Evolutionary conservation across 139 green algal species (phyloP).

Genomic region (Chlamydomonas applanata): DNA sequence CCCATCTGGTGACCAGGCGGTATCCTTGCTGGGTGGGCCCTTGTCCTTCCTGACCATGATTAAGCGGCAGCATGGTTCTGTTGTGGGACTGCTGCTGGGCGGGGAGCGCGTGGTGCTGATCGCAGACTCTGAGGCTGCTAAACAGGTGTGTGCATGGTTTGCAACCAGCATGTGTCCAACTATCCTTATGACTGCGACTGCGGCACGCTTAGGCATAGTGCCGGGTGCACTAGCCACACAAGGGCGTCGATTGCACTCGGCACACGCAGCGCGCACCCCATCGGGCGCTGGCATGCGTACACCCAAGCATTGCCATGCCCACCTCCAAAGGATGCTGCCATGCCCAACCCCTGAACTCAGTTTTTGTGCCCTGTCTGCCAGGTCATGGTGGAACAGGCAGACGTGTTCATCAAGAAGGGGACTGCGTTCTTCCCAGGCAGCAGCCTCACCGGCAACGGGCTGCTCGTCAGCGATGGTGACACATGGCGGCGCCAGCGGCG

Average conservation of each 20-base stretch:
- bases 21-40: constrained; percentile 61
- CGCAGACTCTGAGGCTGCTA: constrained; percentile 37
- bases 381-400: constrained; percentile 28
- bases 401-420: constrained; percentile 61
- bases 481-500: constrained; percentile 78
- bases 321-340: too few relatives aligned
- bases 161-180: too few relatives aligned
- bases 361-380: constrained; percentile 2
- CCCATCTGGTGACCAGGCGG: constrained; percentile 60
- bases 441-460: constrained; percentile 75
- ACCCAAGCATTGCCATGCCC: too few relatives aligned
- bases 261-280: too few relatives aligned
- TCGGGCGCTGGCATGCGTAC: too few relatives aligned
- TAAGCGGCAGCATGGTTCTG: constrained; percentile 40
- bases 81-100: constrained; percentile 74
- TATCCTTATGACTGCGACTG: too few relatives aligned
- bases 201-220: too few relatives aligned
- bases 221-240: too few relatives aligned
- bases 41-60: constrained; percentile 58
- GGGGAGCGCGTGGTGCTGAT: constrained; percentile 81
- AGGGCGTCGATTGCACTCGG: too few relatives aligned
- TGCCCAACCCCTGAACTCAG: too few relatives aligned
- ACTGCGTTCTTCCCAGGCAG: constrained; percentile 89
- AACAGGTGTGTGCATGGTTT: constrained; percentile 15
- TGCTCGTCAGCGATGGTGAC: constrained; percentile 81